Base-by-base conservation (phyloP, 1,284 basidiomycete genomes). In the Ganoderma meredithae region DNA sequence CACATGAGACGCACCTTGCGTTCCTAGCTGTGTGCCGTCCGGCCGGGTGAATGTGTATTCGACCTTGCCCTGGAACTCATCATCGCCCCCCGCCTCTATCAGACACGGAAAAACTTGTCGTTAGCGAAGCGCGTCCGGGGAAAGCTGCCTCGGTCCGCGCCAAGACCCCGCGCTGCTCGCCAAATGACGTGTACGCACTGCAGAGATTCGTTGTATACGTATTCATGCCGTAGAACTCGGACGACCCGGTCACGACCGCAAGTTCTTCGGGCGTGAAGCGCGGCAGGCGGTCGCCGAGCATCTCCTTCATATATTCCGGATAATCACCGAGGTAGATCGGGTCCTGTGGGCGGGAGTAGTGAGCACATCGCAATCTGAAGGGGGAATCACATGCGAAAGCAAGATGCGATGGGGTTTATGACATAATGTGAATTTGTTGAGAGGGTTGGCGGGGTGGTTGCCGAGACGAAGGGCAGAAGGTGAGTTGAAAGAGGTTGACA, bases 321-420 rank as follows among this genome's bases (percentile, higher is more conserved):
- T 93, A 93, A 69, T 86, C 79, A 17, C 92, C 92, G 72, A 90
- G 88, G 78, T 92, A 92, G 69, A 93, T 88, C 12, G 91, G 91
- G 76, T 93, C 90, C 85, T 83, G 77, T 74, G 70, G 31, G 56
- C 17, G 25, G 49, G 55, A 44, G 60, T 56, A 47, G 67, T 58
- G 47, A 41, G 58, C 39, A 41, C n/a, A 27, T 25, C 40, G 58
- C 43, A 17, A 55, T n/a, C 13, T 43, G 7, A n/a, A 52, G 2
- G 62, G 40, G 31, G 31, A 63, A 63, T 31, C 27, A 33, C 52
- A 55, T 17, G 65, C 3, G 36, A 60, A 12, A 22, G 17, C 6
- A 56, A 53, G 39, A 41, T 36, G 15, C n/a, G 39, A 41, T 27
- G 55, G 12, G 44, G 31, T 39, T 15, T 17, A 19, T 22, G 17